Evolutionary conservation across 2,329 filamentous ascomycete genomes (phyloP).

Genomic region (Aspergillus udagawae): DNA sequence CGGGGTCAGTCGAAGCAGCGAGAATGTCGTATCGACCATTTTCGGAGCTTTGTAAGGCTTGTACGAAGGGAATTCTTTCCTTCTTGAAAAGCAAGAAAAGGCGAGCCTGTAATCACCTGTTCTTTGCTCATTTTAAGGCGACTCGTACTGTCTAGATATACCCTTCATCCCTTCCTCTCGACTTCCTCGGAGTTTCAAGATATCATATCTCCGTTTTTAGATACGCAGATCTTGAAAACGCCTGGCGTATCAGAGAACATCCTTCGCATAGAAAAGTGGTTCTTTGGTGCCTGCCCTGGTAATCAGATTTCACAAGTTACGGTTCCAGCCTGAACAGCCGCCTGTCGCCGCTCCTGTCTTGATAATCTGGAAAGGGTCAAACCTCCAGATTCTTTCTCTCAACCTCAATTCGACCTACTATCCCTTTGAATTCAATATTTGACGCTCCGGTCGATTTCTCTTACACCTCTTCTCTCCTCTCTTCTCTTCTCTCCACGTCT

Average conservation of each 20-base stretch:
- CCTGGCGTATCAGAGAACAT: constrained; percentile 8
- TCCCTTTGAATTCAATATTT: constrained; percentile 6
- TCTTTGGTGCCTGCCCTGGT: constrained; percentile 7
- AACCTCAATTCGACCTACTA: constrained; percentile 11
- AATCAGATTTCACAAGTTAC: constrained; percentile 5
- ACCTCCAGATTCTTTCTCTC: constrained; percentile 14
- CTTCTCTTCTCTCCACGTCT: constrained; percentile 7
- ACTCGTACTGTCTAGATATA: not conserved
- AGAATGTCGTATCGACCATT: constrained; percentile 9
- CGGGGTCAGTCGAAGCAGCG: constrained; percentile 11
- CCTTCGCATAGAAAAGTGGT: not conserved
- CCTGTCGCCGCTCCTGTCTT: constrained; percentile 7
- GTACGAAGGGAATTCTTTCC: not conserved
- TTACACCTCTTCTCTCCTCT: constrained; percentile 10
- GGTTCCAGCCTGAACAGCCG: not conserved
- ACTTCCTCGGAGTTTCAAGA: constrained; percentile 7
- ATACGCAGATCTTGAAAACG: constrained; percentile 8
- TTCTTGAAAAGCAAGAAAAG: constrained; percentile 8
- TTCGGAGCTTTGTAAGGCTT: not conserved
- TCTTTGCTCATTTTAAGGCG: not conserved
- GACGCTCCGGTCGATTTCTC: constrained; percentile 1
- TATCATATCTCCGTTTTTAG: constrained; percentile 18
- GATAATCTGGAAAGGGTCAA: not conserved
- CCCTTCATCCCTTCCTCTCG: not conserved
- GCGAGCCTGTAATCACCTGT: not conserved